Evolutionary conservation across 208 protist genomes (phyloP).

Genomic region (Leishmania lainsoni): DNA sequence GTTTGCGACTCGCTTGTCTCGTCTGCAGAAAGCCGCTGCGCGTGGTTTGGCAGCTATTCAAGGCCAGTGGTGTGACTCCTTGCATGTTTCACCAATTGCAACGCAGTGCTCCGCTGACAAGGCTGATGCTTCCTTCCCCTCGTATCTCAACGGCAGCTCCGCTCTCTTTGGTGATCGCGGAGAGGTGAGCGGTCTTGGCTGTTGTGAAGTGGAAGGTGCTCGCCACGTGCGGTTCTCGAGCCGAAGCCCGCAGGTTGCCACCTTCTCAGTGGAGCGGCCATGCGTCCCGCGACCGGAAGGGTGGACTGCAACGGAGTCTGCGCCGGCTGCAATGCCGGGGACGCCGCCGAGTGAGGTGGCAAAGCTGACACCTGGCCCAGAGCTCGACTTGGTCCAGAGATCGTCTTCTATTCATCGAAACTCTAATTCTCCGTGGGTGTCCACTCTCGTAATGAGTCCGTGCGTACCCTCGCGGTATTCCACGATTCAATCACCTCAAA

Average conservation of each 20-base stretch:
- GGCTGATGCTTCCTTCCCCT: neutral
- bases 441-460: neutral
- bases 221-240: conserved; percentile 68
- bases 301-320: neutral
- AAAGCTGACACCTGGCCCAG: neutral
- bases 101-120: no score
- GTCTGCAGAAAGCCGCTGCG: conserved; percentile 2
- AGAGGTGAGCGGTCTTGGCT: neutral
- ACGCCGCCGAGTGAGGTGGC: neutral
- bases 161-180: neutral
- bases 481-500: conserved; percentile 6
- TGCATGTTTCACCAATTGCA: neutral
- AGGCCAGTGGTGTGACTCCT: neutral
- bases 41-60: no score
- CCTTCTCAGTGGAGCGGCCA: conserved; percentile 46
- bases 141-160: neutral
- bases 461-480: neutral
- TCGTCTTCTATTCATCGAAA: neutral
- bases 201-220: neutral
- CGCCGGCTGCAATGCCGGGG: neutral
- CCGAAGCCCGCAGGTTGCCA: conserved; percentile 46
- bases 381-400: neutral
- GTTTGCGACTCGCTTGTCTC: conserved; percentile 7
- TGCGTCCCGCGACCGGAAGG: neutral
- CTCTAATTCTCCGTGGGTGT: neutral